Evolutionary conservation across 2,329 filamentous ascomycete species (phyloP), one percentile per base, ranked within the genome.

Genomic region (Xylaria sp.): DNA sequence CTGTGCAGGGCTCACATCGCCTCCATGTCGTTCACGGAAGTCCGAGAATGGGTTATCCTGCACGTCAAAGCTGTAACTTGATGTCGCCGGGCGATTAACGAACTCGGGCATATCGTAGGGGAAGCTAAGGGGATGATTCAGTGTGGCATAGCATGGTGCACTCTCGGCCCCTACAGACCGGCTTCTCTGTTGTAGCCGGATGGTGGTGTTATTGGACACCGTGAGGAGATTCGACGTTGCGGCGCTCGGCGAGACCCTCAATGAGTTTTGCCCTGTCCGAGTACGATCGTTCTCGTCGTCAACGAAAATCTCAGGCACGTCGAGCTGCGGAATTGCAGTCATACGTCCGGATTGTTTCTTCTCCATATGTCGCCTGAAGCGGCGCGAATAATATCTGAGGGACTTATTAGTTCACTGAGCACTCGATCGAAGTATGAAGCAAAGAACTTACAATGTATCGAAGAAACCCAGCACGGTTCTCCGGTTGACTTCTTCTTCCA

Each of bases 391-490:
- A 76, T 93, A 90, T 64, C 88, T 84, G 64, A 55, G 37, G 35
- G 57, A 3, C 46, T 60, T 50, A 74, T 67, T 55, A 51, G 16
- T 16, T 16, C 56, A 10, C n/a, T 1, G n/a, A 44, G 16, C 3
- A 30, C 23, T 30, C 4, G 6, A 35, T 8, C 19, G 8, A 2
- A 4, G 2, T 6, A 49, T 42, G 19, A 13, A 47, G 19, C 18
- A 8, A 49, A 34, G 35, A 46, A 76, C 83, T 75, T 76, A 92
- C 76, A 94, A 75, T 11, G 92, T 97, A 72, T 97, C 90, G 74
- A 99, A 97, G 78, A 99, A 99, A 47, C 92, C 92, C 49, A 94
- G 83, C 8, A 99, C 94, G 34, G 92, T 86, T 64, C 93, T 90
- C 59, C 95, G 86, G 59, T 91, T 89, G 49, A 97, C 91, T 66